These are phyloP conservation scores for Scutellaria minor DNA, from an alignment of 257 asterid species.

Conservation along the genomic window DNA sequence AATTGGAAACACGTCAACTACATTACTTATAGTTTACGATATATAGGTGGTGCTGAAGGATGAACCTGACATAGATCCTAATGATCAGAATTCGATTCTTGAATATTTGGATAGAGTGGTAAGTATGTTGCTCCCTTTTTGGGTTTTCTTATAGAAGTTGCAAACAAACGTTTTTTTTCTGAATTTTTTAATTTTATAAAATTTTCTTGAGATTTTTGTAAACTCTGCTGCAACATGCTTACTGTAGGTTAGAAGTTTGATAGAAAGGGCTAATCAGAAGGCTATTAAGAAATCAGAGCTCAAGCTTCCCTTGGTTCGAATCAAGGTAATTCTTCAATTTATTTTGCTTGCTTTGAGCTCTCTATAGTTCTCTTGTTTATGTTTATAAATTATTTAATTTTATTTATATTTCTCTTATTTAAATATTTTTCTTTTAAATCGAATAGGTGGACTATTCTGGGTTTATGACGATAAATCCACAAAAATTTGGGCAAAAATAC, in stretches of 20 bases:
- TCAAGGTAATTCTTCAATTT: constrained; percentile 61
- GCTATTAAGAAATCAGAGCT: constrained; percentile 59
- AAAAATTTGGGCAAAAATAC: constrained; percentile 92
- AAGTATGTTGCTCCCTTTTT: constrained; percentile 34
- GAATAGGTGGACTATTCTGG: constrained; percentile 97
- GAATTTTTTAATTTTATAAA: background rate
- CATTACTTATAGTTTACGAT: constrained; percentile 37
- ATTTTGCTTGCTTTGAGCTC: background rate
- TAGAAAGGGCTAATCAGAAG: constrained; percentile 70
- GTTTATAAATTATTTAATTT: too few species aligned
- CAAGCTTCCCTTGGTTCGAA: constrained; percentile 90
- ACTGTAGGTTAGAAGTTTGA: constrained; percentile 73
- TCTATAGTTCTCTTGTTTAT: too few species aligned
- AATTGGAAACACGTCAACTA: constrained; percentile 34
- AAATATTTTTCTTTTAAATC: constrained; percentile 38
- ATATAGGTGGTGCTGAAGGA: constrained; percentile 89
- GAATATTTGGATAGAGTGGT: constrained; percentile 97
- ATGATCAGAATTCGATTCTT: constrained; percentile 90
- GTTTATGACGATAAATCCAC: constrained; percentile 97
- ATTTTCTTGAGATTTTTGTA: background rate
- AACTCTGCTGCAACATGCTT: constrained; percentile 13
- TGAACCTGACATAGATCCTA: constrained; percentile 84
- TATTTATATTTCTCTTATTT: background rate
- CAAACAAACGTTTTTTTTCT: constrained; percentile 14
- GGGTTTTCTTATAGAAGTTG: constrained; percentile 23